Conservation (phyloP, 2,329 filamentous ascomycete species). For the Ceratocystis cacaofunesta region DNA sequence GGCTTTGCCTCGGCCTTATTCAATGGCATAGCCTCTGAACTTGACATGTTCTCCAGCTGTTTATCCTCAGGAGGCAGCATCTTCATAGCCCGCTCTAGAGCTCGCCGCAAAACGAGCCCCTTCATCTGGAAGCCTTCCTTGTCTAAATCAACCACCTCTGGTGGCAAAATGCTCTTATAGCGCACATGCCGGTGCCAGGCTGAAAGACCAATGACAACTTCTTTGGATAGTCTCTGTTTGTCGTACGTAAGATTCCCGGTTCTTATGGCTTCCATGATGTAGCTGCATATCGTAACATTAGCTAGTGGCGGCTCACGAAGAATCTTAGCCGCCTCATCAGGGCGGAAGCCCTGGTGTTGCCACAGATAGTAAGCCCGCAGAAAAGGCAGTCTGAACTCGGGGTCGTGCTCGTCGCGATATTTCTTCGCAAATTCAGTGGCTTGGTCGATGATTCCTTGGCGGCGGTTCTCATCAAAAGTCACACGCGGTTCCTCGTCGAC, state of each 20-base stretch:
- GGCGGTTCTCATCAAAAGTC: not conserved
- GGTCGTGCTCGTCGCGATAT: not conserved
- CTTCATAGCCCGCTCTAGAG: slow-evolving; percentile 8
- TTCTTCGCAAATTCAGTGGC: not conserved
- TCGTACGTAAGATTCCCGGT: slow-evolving; percentile 37
- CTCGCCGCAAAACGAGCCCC: slow-evolving; percentile 6
- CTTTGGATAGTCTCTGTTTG: slow-evolving; percentile 29
- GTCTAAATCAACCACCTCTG: slow-evolving; percentile 4
- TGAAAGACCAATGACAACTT: slow-evolving; percentile 27
- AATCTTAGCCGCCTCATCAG: slow-evolving; percentile 36
- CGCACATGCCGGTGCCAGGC: slow-evolving; percentile 12
- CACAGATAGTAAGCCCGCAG: slow-evolving; percentile 51
- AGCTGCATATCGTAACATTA: slow-evolving; percentile 38
- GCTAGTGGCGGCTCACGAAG: slow-evolving; percentile 47
- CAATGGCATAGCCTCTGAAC: not conserved
- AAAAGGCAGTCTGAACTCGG: slow-evolving; percentile 19
- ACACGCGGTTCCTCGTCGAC: slow-evolving; percentile 15
- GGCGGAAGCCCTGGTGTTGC: slow-evolving; percentile 38
- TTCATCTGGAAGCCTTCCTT: slow-evolving; percentile 10
- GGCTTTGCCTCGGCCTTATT: not conserved
- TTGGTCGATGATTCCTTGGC: not conserved
- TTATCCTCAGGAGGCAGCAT: slow-evolving; percentile 6
- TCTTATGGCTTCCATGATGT: slow-evolving; percentile 43
- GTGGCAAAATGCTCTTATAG: slow-evolving; percentile 12
- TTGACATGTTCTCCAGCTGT: not conserved